Evolutionary conservation across 1,139 yeast genomes (phyloP).

Genomic region (Nakaseomyces delphensis): DNA sequence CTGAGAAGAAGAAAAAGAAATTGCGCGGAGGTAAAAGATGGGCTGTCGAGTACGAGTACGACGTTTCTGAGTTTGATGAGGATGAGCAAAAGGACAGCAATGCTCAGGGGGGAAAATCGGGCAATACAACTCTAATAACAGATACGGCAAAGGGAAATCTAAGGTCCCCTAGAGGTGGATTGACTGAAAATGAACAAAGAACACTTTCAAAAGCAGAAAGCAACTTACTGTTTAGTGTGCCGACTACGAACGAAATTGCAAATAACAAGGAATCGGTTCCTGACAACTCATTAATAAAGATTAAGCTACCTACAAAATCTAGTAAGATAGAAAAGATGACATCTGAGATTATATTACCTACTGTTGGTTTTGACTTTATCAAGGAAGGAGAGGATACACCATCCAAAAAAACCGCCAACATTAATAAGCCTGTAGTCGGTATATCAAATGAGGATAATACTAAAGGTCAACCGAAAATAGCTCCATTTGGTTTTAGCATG

Average conservation of each 20-base stretch:
- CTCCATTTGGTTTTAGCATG: not conserved
- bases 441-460: not conserved
- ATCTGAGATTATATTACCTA: slow-evolving; percentile 18
- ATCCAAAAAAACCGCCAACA: slow-evolving; percentile 8
- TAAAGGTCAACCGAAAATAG: too few relatives aligned
- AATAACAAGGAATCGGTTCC: not conserved
- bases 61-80: slow-evolving; percentile 7
- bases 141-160: not conserved
- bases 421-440: not conserved
- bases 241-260: not conserved
- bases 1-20: not conserved
- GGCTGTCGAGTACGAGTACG: slow-evolving; percentile 7
- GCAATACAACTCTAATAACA: not conserved
- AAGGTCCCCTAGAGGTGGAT: not conserved
- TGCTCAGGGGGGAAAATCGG: not conserved
- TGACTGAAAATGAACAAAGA: not conserved
- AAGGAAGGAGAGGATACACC: slow-evolving; percentile 19
- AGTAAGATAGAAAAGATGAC: slow-evolving; percentile 4
- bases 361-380: slow-evolving; percentile 27
- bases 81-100: not conserved
- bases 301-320: not conserved
- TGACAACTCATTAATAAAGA: not conserved
- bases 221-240: slow-evolving; percentile 9
- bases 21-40: not conserved
- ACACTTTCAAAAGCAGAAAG: slow-evolving; percentile 9